A percentile compares a stretch with the other conserved stretches of the same genome.
Conservation (phyloP, 2,329 filamentous ascomycete species). For the Cordyceps farinosa region DNA sequence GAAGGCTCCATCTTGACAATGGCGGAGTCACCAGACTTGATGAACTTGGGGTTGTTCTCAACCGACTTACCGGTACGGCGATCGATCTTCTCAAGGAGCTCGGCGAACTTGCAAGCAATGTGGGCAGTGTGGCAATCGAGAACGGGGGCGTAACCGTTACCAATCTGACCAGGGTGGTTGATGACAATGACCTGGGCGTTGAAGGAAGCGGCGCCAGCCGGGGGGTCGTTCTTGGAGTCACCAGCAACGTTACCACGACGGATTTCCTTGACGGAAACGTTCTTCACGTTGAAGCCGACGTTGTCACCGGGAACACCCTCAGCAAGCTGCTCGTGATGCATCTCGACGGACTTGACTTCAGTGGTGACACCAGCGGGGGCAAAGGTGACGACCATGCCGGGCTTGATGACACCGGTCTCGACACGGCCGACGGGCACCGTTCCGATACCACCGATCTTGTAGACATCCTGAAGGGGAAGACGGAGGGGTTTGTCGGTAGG, state of each 20-base stretch:
- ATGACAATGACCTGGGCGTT: conserved; percentile 99
- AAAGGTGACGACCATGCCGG: conserved; percentile 94
- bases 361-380: conserved; percentile 98
- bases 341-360: conserved; percentile 99
- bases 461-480: conserved; percentile 99
- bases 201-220: conserved; percentile 85
- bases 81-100: conserved; percentile 99
- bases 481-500: conserved; percentile 99
- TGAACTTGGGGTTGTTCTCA: conserved; percentile 93
- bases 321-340: conserved; percentile 98
- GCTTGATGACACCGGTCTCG: conserved; percentile 96
- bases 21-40: conserved; percentile 99
- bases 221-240: conserved; percentile 99
- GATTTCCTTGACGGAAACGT: conserved; percentile 99
- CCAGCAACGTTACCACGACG: conserved; percentile 99
- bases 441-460: conserved; percentile 99
- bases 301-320: conserved; percentile 99
- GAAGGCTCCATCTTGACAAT: conserved; percentile 99
- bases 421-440: conserved; percentile 99
- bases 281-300: conserved; percentile 99
- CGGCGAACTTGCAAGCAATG: conserved; percentile 99
- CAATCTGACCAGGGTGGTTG: conserved; percentile 99
- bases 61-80: conserved; percentile 98
- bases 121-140: conserved; percentile 99
- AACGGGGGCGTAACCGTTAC: conserved; percentile 98